A percentile compares a stretch with the other conserved stretches of the same genome.
These are phyloP conservation scores for Lachancea meyersii DNA, from an alignment of 805 yeast genomes.

Conservation along the genomic window DNA sequence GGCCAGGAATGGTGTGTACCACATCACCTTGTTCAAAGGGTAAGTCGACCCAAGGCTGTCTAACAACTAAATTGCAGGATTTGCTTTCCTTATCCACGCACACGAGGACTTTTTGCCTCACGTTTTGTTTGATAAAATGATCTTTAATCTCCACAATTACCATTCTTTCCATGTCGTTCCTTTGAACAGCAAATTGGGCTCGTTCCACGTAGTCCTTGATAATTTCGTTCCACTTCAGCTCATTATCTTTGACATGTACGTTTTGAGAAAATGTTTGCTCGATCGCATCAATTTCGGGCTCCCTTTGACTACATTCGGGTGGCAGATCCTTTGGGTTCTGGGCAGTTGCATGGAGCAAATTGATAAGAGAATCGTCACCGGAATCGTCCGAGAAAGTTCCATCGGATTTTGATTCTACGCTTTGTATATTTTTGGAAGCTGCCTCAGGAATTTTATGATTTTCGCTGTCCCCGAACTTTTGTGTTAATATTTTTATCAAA, in stretches of 20 bases:
- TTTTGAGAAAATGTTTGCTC: slow-evolving; percentile 13
- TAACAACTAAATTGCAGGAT: slow-evolving; percentile 40
- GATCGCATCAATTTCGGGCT: slow-evolving; percentile 7
- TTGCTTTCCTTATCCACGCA: slow-evolving; percentile 39
- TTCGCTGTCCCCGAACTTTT: slow-evolving; percentile 12
- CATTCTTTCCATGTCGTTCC: slow-evolving; percentile 38
- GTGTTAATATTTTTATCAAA: slow-evolving; percentile 24
- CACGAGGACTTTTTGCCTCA: slow-evolving; percentile 47
- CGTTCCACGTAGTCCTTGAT: slow-evolving; percentile 10
- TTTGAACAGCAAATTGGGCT: slow-evolving; percentile 41
- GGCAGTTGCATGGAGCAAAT: slow-evolving; percentile 10
- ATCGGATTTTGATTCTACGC: not conserved
- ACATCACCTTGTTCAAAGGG: slow-evolving; percentile 48
- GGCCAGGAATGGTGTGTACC: slow-evolving; percentile 52
- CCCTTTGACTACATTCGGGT: not conserved
- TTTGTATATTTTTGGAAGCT: not conserved
- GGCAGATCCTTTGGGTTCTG: no score
- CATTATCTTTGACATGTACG: slow-evolving; percentile 1
- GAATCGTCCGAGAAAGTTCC: slow-evolving; percentile 2
- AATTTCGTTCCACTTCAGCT: slow-evolving; percentile 2
- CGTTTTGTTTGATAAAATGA: slow-evolving; percentile 18
- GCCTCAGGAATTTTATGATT: not conserved
- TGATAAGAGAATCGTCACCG: slow-evolving; percentile 20
- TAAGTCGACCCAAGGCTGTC: slow-evolving; percentile 57
- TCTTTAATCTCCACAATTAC: slow-evolving; percentile 19